Conservation (phyloP, 768 basidiomycete genomes). For the Hericium alpestre region DNA sequence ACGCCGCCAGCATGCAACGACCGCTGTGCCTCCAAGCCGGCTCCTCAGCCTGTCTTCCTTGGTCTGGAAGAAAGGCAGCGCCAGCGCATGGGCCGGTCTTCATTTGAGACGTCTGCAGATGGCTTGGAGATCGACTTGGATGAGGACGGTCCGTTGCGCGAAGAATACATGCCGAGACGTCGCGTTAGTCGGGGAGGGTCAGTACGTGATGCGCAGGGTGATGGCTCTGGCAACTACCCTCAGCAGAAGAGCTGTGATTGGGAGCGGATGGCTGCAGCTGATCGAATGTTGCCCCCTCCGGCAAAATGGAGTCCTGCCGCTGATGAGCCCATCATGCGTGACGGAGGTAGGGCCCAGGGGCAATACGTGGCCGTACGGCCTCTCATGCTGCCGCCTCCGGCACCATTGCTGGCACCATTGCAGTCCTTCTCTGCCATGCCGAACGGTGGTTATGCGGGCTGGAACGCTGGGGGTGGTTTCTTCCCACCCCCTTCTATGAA, state of each 20-base stretch:
- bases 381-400: conserved; percentile 28
- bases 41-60: conserved; percentile 60
- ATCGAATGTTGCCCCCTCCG: conserved; percentile 51
- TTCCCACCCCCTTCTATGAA: not conserved
- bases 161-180: conserved; percentile 71
- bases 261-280: conserved; percentile 14
- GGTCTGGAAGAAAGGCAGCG: conserved; percentile 56
- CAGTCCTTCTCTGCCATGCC: conserved; percentile 20
- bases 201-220: conserved; percentile 13
- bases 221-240: conserved; percentile 1
- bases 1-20: conserved; percentile 9
- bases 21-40: conserved; percentile 15
- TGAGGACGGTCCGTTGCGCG: conserved; percentile 71
- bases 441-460: conserved; percentile 1
- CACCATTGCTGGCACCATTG: conserved; percentile 18
- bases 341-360: conserved; percentile 38
- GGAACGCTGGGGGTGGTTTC: not conserved
- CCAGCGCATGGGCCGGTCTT: conserved; percentile 38
- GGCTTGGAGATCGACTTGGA: conserved; percentile 69
- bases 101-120: conserved; percentile 24
- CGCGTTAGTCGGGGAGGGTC: conserved; percentile 33
- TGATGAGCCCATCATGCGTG: conserved; percentile 63
- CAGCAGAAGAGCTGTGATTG: conserved; percentile 4
- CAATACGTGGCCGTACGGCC: conserved; percentile 61
- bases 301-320: conserved; percentile 74